phyloP scores from a whole-genome alignment of 331 rosid genomes.

The Prunus yedoensis region DNA sequence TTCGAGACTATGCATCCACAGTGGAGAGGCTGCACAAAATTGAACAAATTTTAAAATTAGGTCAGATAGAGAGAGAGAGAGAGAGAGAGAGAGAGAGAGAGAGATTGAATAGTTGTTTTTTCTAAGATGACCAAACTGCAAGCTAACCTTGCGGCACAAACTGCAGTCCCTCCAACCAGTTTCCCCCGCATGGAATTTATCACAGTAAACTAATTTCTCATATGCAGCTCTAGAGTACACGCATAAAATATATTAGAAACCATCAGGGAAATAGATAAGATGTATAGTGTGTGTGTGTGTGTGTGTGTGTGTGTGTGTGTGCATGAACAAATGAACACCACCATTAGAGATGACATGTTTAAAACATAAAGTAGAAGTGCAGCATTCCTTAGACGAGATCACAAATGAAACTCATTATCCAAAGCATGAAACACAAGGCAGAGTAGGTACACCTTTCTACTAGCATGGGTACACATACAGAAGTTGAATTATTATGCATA shows the following conservation, averaged over 20 bases:
- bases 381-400: not conserved
- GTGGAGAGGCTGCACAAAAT: slow-evolving; percentile 72
- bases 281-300: no score
- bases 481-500: not conserved
- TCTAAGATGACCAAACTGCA: not conserved
- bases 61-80: no score
- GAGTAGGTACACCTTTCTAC: no score
- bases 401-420: slow-evolving; percentile 6
- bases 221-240: slow-evolving; percentile 55
- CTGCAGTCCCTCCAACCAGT: slow-evolving; percentile 96
- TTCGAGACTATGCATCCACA: slow-evolving; percentile 79
- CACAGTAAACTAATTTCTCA: slow-evolving; percentile 64
- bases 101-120: no score
- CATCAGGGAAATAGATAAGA: not conserved
- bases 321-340: not conserved
- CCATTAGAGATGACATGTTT: not conserved
- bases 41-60: slow-evolving; percentile 17
- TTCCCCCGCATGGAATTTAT: slow-evolving; percentile 63
- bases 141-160: slow-evolving; percentile 78
- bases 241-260: slow-evolving; percentile 22
- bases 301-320: not conserved
- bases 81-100: no score
- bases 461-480: not conserved
- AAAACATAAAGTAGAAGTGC: not conserved
- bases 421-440: not conserved